These are phyloP conservation scores for Helminthosporium solani DNA, from an alignment of 2,329 filamentous ascomycete genomes.

Conservation along the genomic window DNA sequence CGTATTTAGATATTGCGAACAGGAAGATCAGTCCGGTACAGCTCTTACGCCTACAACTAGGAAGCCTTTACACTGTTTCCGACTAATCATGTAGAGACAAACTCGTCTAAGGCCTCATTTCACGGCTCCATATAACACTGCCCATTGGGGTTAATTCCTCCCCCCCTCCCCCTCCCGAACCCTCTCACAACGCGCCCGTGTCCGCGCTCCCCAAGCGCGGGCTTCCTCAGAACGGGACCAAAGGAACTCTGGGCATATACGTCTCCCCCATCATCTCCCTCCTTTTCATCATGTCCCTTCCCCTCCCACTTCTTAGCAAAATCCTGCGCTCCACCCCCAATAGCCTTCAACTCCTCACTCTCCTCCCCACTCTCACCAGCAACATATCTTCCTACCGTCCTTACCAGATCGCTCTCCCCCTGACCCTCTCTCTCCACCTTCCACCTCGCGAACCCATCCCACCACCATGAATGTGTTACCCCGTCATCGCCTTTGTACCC, in stretches of 20 bases:
- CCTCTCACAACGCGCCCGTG: slow-evolving; percentile 29
- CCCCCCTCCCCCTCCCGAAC: slow-evolving; percentile 9
- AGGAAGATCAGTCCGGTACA: too few relatives aligned
- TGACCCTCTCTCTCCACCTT: slow-evolving; percentile 23
- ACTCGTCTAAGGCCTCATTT: too few relatives aligned
- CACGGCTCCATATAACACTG: slow-evolving; percentile 23
- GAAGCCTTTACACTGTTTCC: too few relatives aligned
- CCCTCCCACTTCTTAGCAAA: slow-evolving; percentile 31
- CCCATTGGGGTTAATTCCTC: slow-evolving; percentile 8
- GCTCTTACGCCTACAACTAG: too few relatives aligned
- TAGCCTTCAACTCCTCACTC: slow-evolving; percentile 31
- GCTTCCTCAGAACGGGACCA: slow-evolving; percentile 19
- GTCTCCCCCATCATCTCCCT: background rate
- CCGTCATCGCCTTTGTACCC: slow-evolving; percentile 55
- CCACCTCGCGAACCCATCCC: slow-evolving; percentile 50
- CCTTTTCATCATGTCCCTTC: slow-evolving; percentile 1
- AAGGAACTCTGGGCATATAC: slow-evolving; percentile 7
- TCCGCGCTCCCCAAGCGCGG: slow-evolving; percentile 27
- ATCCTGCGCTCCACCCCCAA: slow-evolving; percentile 34
- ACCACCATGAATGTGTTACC: slow-evolving; percentile 56
- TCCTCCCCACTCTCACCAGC: slow-evolving; percentile 22
- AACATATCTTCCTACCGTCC: slow-evolving; percentile 23
- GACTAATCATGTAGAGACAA: too few relatives aligned
- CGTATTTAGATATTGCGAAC: too few relatives aligned
- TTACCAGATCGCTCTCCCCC: slow-evolving; percentile 21